Base-by-base conservation (phyloP, 2,329 filamentous ascomycete genomes). In the Neonectria neomacrospora region DNA sequence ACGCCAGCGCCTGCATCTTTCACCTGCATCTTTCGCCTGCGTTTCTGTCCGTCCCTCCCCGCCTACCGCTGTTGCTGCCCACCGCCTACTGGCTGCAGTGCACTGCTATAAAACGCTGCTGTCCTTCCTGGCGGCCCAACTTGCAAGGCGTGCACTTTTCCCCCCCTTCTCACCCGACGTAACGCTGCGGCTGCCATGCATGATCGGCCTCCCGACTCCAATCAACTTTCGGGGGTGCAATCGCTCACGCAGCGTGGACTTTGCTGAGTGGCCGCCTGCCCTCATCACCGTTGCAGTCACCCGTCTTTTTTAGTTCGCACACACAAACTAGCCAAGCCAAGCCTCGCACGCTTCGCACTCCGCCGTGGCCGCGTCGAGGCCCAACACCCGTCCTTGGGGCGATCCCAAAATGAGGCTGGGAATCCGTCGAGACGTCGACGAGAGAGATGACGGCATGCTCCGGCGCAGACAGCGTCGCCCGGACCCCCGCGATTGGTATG, bases 331-430 rank as follows among this genome's bases (percentile, higher is more conserved):
- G 58, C 65, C 65, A 58, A 65, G 62, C 67, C 65, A 58, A 65
- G 62, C 67, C 65, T 67, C 48, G 62, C 54, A 65, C 58, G 34
- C 37, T 41, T 18, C 37, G n/a, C 37, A 9, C 9, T 54, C 63
- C 54, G 63, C 63, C 65, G 65, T 59, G 67, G 69, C 54, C 61
- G 61, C 63, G 61, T 73, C 58, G 72, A 70, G 65, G 67, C 67
- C 73, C 73, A 73, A 75, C 66, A 54, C 61, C 60, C 61, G 57
- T 55, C 58, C 66, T 63, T 62, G 67, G 61, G 72, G 63, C 66
- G 67, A 63, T 53, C 64, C 57, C 58, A 73, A 71, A 69, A 75
- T 77, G 74, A 73, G 74, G 73, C 73, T 74, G 64, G 71, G 71
- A 66, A 73, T 72, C 37, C 67, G 70, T 64, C 74, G 69, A 75